Evolutionary conservation across 257 asterid genomes (phyloP).

Genomic region (Salvia splendens): DNA sequence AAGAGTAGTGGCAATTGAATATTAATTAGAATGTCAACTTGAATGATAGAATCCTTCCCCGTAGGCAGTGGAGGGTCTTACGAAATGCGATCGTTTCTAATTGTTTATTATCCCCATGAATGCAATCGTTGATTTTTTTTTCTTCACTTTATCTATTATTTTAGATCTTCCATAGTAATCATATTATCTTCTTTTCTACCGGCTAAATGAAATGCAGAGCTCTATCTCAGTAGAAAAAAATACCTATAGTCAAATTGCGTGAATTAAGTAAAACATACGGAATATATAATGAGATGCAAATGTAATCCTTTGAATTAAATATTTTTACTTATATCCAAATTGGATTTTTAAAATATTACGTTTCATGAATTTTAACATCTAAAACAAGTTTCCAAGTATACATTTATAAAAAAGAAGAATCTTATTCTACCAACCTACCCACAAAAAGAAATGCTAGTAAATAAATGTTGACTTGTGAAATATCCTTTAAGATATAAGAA

Average conservation of each 20-base stretch:
- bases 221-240: too few relatives aligned
- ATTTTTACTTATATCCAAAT: too few relatives aligned
- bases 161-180: background rate
- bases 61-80: constrained; percentile 33
- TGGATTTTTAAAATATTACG: too few relatives aligned
- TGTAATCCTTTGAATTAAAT: too few relatives aligned
- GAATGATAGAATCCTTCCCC: constrained; percentile 15
- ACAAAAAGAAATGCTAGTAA: background rate
- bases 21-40: constrained; percentile 18
- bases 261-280: too few relatives aligned
- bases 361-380: too few relatives aligned
- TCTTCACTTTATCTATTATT: background rate
- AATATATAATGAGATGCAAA: too few relatives aligned
- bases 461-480: background rate
- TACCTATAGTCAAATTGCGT: too few relatives aligned
- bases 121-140: background rate
- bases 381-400: too few relatives aligned
- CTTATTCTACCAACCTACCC: background rate
- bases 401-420: background rate
- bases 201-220: too few relatives aligned
- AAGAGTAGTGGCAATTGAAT: constrained; percentile 11
- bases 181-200: background rate
- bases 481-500: background rate
- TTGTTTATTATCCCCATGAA: constrained; percentile 2
- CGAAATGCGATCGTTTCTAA: background rate